Evolutionary conservation across 352 stramenopile genomes (phyloP).

Genomic region (Globisporangium paddicum): DNA sequence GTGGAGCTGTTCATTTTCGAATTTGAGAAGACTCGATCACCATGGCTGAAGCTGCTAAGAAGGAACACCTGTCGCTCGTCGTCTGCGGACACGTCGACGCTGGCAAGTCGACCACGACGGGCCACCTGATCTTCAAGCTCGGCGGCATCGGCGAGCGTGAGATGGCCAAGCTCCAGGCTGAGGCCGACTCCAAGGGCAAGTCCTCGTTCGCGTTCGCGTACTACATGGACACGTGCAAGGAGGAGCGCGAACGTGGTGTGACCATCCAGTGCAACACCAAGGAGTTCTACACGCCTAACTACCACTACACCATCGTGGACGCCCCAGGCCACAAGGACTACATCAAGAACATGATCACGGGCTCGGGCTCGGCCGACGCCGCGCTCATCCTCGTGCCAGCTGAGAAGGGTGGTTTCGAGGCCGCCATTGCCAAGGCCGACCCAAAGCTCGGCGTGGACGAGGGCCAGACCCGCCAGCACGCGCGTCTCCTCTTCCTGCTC

Average conservation of each 20-base stretch:
- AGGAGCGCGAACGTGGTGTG: constrained; percentile 97
- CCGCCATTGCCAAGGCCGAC: constrained; percentile 88
- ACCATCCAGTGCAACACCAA: constrained; percentile 98
- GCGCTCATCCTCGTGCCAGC: constrained; percentile 95
- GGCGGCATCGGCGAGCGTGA: constrained; percentile 98
- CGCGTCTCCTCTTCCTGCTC: constrained; percentile 94
- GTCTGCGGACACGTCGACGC: constrained; percentile 97
- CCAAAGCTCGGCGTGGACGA: constrained; percentile 1
- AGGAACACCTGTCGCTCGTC: constrained; percentile 89
- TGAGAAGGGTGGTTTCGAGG: constrained; percentile 92
- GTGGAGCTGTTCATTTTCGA: constrained; percentile 6
- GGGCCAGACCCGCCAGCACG: constrained; percentile 96
- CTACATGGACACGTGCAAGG: constrained; percentile 98
- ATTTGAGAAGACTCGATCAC: constrained; percentile 6
- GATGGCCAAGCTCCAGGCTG: constrained; percentile 99
- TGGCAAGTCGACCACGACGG: constrained; percentile 99
- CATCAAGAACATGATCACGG: constrained; percentile 99
- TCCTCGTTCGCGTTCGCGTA: constrained; percentile 98
- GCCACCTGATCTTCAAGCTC: constrained; percentile 99
- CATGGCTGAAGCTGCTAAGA: constrained; percentile 51
- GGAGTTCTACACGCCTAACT: constrained; percentile 98
- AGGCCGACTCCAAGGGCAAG: constrained; percentile 95
- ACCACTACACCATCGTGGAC: constrained; percentile 98
- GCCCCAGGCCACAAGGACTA: constrained; percentile 97
- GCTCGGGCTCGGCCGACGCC: constrained; percentile 96